phyloP scores from a whole-genome alignment of 306 rosid species.

The Crataegus laevigata region DNA sequence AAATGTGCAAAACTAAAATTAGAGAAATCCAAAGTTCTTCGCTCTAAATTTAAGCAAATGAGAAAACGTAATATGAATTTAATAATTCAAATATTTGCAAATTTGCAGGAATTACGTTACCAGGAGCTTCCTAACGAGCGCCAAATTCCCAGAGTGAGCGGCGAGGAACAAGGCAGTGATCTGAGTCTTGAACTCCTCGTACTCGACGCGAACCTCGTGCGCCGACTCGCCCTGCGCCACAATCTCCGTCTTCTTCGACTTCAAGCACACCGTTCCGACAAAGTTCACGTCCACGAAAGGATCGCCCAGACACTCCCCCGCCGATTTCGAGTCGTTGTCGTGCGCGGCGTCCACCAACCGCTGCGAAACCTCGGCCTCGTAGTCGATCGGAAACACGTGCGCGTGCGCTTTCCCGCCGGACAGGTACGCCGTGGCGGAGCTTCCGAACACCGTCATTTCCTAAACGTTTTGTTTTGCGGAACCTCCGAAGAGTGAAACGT shows the following conservation, averaged over 20 bases:
- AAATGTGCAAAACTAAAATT: neutral
- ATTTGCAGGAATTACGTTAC: conserved; percentile 6
- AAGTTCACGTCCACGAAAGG: conserved; percentile 55
- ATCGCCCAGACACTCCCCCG: conserved; percentile 21
- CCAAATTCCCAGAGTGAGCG: conserved; percentile 47
- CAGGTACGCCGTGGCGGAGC: conserved; percentile 8
- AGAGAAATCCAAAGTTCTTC: neutral
- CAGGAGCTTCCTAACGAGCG: conserved; percentile 41
- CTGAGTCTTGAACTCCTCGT: conserved; percentile 62
- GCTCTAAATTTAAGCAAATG: neutral
- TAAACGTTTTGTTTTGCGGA: neutral
- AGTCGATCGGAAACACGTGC: conserved; percentile 43
- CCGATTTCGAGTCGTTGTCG: conserved; percentile 13
- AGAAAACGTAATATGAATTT: neutral
- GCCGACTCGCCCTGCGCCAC: conserved; percentile 39
- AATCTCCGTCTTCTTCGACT: conserved; percentile 46
- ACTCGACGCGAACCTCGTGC: conserved; percentile 35
- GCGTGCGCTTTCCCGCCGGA: neutral
- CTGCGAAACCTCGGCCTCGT: conserved; percentile 43
- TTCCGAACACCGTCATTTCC: conserved; percentile 28
- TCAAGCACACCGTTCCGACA: conserved; percentile 50
- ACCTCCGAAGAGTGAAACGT: neutral
- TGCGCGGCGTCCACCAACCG: conserved; percentile 47
- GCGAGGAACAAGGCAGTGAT: conserved; percentile 60
- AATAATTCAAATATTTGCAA: too few relatives aligned